These are phyloP conservation scores for Platanthera zijinensis DNA, from an alignment of 106 monocot species.

Conservation along the genomic window DNA sequence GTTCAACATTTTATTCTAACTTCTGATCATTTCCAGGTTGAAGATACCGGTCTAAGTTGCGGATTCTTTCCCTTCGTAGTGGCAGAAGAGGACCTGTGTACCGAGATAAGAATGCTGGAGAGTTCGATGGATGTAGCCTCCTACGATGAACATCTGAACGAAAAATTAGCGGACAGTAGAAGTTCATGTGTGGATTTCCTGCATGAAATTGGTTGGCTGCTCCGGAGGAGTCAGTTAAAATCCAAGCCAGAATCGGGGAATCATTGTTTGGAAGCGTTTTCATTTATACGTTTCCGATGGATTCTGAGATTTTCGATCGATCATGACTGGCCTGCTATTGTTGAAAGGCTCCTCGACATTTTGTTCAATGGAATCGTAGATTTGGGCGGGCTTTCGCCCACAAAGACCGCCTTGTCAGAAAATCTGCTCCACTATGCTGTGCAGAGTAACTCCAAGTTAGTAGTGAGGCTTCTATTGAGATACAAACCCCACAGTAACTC, in stretches of 20 bases:
- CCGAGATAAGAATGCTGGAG: slow-evolving; percentile 69
- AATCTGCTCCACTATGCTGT: slow-evolving; percentile 60
- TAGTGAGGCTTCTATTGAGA: slow-evolving; percentile 52
- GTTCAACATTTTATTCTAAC: background rate
- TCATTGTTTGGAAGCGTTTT: slow-evolving; percentile 17
- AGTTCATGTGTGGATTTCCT: slow-evolving; percentile 47
- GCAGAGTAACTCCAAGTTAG: slow-evolving; percentile 33
- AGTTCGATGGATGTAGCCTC: slow-evolving; percentile 9
- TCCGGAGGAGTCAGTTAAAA: slow-evolving; percentile 35
- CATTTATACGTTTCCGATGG: slow-evolving; percentile 38
- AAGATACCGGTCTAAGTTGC: slow-evolving; percentile 57
- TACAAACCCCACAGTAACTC: slow-evolving; percentile 22
- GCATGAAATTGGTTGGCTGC: slow-evolving; percentile 86
- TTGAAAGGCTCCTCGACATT: slow-evolving; percentile 72
- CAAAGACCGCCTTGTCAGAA: slow-evolving; percentile 34
- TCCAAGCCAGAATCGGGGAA: slow-evolving; percentile 13
- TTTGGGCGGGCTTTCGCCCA: slow-evolving; percentile 19
- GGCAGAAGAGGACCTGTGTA: slow-evolving; percentile 68
- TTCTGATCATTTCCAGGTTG: slow-evolving; percentile 37
- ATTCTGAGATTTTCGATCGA: slow-evolving; percentile 57
- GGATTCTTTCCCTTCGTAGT: slow-evolving; percentile 81
- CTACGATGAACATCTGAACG: slow-evolving; percentile 11
- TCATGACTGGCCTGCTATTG: slow-evolving; percentile 59
- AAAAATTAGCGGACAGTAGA: slow-evolving; percentile 11
- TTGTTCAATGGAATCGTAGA: slow-evolving; percentile 43